A percentile compares a stretch with the other conserved stretches of the same genome.
Conservation (phyloP, 2,329 filamentous ascomycete species). For the Bipolaris victoriae region DNA sequence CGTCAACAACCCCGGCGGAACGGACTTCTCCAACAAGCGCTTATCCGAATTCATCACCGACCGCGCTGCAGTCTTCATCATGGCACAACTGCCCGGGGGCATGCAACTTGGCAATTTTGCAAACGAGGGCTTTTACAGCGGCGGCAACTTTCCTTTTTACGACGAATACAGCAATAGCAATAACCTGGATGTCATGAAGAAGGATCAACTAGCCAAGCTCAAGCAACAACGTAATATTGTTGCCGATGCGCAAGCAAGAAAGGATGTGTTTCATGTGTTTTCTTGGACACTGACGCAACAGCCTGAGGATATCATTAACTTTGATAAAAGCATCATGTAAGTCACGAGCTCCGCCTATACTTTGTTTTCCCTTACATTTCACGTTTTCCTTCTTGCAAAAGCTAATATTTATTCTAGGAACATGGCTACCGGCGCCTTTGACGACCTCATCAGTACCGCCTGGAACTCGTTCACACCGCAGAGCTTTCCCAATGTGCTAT, state of each 20-base stretch:
- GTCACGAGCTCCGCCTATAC: background rate
- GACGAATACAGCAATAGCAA: slow-evolving; percentile 48
- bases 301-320: slow-evolving; percentile 41
- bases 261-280: slow-evolving; percentile 45
- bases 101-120: slow-evolving; percentile 40
- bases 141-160: slow-evolving; percentile 44
- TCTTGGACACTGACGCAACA: slow-evolving; percentile 48
- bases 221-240: slow-evolving; percentile 39
- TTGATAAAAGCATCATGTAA: slow-evolving; percentile 41
- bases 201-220: slow-evolving; percentile 49
- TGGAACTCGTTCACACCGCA: slow-evolving; percentile 45
- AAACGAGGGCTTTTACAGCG: slow-evolving; percentile 45
- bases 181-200: slow-evolving; percentile 38
- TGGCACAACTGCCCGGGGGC: slow-evolving; percentile 40
- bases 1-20: slow-evolving; percentile 28
- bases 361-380: background rate
- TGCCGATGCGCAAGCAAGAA: slow-evolving; percentile 25
- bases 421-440: slow-evolving; percentile 37
- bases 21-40: slow-evolving; percentile 40
- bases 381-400: background rate
- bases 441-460: slow-evolving; percentile 41
- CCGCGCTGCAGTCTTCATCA: slow-evolving; percentile 45
- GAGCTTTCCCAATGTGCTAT: slow-evolving; percentile 46
- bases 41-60: slow-evolving; percentile 49
- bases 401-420: slow-evolving; percentile 18